A percentile compares a stretch with the other conserved stretches of the same genome.
Conservation (phyloP, 1,139 yeast genomes). For the Hanseniaspora sp. region DNA sequence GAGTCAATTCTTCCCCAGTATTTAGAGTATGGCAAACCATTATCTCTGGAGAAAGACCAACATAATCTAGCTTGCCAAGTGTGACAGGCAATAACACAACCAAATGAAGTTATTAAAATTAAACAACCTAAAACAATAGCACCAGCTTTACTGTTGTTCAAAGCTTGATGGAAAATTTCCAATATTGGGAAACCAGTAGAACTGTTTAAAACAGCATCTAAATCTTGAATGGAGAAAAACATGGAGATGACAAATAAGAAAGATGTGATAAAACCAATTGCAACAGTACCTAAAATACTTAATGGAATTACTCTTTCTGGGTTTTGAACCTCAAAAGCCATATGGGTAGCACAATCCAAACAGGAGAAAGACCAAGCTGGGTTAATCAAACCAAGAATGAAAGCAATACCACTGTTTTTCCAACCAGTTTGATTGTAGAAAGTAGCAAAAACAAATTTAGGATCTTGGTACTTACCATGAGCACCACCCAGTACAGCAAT, state of each 20-base stretch:
- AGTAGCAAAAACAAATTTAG: conserved; percentile 50
- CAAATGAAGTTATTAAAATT: conserved; percentile 51
- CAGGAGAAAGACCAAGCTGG: conserved; percentile 66
- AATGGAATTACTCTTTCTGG: conserved; percentile 54
- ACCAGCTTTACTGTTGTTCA: conserved; percentile 40
- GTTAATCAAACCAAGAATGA: conserved; percentile 53
- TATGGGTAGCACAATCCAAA: conserved; percentile 57
- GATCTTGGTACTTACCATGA: conserved; percentile 43
- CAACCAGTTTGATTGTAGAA: conserved; percentile 59
- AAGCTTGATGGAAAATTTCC: conserved; percentile 51
- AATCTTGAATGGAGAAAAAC: conserved; percentile 49
- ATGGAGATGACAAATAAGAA: conserved; percentile 49
- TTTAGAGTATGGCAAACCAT: conserved; percentile 41
- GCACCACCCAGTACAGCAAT: conserved; percentile 48
- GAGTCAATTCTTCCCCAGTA: conserved; percentile 40
- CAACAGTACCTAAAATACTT: conserved; percentile 54
- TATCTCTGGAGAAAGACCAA: conserved; percentile 70
- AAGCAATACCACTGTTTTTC: conserved; percentile 48
- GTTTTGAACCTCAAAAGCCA: conserved; percentile 54
- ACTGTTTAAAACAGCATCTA: conserved; percentile 38
- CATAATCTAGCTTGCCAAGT: conserved; percentile 68
- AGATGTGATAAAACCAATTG: conserved; percentile 54
- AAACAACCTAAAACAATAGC: conserved; percentile 50
- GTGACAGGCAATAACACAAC: conserved; percentile 61
- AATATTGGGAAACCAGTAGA: conserved; percentile 52